Base-by-base conservation (phyloP, 805 yeast species). In the Yarrowia divulgata region DNA sequence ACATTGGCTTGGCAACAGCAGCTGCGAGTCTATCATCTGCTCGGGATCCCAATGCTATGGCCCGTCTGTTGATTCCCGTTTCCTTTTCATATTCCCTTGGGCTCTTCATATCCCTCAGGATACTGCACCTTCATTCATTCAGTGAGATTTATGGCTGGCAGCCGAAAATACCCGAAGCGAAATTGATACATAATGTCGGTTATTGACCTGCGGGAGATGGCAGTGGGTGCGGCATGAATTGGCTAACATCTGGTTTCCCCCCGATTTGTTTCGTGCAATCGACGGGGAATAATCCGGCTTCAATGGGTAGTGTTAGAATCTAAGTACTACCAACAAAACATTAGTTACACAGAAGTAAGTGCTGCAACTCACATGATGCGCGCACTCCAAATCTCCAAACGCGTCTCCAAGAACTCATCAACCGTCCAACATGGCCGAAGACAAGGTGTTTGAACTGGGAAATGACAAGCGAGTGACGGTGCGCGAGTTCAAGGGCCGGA, bases 391-490 rank as follows among this genome's bases (percentile, higher is more conserved):
- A 23, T 35, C 58, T 7, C 48, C 50, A 46, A 18, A 49, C 54
- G 54, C 54, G 54, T 49, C 54, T 16, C 54, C 8, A 13, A 9
- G 14, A 48, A 48, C 14, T 18, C 18, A 3, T 4, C 19, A 5
- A 29, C 19, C 12, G 18, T 14, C 19, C 49, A 34, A 42, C 50
- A 60, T 60, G 66, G 50, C 66, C 45, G 66, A 60, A 43, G 66
- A 63, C 10, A 35, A 49, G 45, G 40, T 63, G 29, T 63, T 63
- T 23, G 55, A 85, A 80, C 78, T 86, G 64, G 87, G 88, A 4
- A 82, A 82, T 73, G 87, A 83, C 74, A 92, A 91, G 75, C 85
- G 87, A 69, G 89, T 91, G 40, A 85, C 91, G 0, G 92, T 94
- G 18, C 83, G 92, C 69, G 85, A 84, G 72, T 93, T 87, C 81